A percentile compares a stretch with the other conserved stretches of the same genome.
Conservation (phyloP, 768 basidiomycete species). For the Calocybe gangraenosa region DNA sequence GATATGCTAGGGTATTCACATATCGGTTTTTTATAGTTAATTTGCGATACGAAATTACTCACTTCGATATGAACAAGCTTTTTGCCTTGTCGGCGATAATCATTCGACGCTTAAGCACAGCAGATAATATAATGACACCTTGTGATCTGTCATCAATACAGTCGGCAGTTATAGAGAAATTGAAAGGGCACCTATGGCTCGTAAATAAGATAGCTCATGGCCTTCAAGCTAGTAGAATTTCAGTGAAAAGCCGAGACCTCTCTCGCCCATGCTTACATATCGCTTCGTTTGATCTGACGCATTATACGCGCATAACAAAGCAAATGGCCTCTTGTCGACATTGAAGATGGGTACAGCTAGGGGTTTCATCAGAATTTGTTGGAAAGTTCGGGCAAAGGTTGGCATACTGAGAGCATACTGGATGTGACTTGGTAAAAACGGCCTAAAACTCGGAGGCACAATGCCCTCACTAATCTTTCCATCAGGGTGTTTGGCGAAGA, state of each 20-base stretch:
- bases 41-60: constrained; percentile 17
- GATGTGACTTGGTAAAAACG: constrained; percentile 76
- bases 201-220: constrained; percentile 85
- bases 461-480: constrained; percentile 87
- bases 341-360: constrained; percentile 90
- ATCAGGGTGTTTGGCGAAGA: constrained; percentile 77
- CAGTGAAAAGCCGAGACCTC: neutral
- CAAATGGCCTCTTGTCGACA: constrained; percentile 89
- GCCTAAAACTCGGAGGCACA: constrained; percentile 76
- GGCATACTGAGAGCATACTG: constrained; percentile 84
- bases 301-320: constrained; percentile 88
- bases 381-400: neutral
- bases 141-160: constrained; percentile 6
- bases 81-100: constrained; percentile 94
- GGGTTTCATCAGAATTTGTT: constrained; percentile 6
- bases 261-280: constrained; percentile 43
- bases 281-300: constrained; percentile 75
- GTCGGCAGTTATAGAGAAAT: neutral
- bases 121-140: constrained; percentile 91
- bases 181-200: constrained; percentile 66
- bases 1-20: constrained; percentile 65
- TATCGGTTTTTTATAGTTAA: neutral
- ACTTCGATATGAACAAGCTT: constrained; percentile 90
- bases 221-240: constrained; percentile 63
- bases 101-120: constrained; percentile 90